Percentiles rank a stretch among this genome's conserved stretches.
phyloP scores from a whole-genome alignment of 148 eudicot genomes.

The Diospyros lotus region DNA sequence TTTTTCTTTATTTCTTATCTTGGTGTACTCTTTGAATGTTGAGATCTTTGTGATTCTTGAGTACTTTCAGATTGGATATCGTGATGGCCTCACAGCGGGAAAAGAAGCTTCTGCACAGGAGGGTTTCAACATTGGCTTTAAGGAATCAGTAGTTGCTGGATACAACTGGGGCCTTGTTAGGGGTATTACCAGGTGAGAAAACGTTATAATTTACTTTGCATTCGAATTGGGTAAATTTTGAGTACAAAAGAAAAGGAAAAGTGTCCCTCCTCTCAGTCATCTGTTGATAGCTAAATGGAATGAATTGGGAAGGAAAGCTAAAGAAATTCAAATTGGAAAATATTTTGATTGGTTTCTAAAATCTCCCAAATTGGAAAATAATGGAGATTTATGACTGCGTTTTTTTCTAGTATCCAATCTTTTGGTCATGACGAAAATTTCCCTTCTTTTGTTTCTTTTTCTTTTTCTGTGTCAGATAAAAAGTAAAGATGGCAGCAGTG shows the following conservation, averaged over 20 bases:
- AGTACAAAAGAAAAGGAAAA: neutral
- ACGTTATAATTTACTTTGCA: neutral
- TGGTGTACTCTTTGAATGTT: neutral
- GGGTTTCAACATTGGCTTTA: conserved; percentile 77
- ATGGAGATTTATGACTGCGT: too few relatives aligned
- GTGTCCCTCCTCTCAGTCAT: neutral
- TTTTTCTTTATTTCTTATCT: neutral
- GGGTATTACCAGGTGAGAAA: conserved; percentile 73
- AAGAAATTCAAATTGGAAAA: too few relatives aligned
- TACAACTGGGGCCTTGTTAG: conserved; percentile 72
- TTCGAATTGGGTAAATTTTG: neutral
- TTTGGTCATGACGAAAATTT: too few relatives aligned
- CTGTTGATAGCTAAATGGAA: neutral
- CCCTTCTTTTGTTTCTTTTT: too few relatives aligned
- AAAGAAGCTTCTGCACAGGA: conserved; percentile 77
- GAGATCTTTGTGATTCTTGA: conserved; percentile 4
- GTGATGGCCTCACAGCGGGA: conserved; percentile 74
- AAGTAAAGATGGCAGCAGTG: too few relatives aligned
- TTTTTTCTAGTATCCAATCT: too few relatives aligned
- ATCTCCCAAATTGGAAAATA: too few relatives aligned
- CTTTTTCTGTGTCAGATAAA: too few relatives aligned
- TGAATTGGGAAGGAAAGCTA: too few relatives aligned
- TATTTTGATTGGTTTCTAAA: too few relatives aligned
- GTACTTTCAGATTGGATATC: conserved; percentile 64
- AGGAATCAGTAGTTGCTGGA: conserved; percentile 61